Evolutionary conservation across 2,329 filamentous ascomycete species (phyloP), one percentile per base, ranked within the genome.

Genomic region (Chalaropsis ovoidea): DNA sequence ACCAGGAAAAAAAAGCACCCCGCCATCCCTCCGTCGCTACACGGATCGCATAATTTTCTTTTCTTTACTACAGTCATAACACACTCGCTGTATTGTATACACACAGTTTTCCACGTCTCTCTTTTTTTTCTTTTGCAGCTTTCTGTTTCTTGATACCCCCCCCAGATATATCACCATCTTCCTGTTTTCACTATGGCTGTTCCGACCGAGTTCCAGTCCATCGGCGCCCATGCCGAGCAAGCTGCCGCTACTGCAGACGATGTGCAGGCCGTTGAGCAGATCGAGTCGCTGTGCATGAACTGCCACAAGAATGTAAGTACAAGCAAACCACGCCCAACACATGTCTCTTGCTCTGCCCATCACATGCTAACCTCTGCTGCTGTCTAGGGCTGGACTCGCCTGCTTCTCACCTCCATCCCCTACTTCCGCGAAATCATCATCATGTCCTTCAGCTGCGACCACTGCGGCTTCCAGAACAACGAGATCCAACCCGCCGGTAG

Each of bases 361-460:
- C 11, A 19, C 22, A 45, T 56, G 54, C 69, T 70, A 67, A 72
- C 70, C 45, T 4, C 15, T 39, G 3, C 22, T 60, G 31, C 10
- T 39, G 2, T 61, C 11, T 47, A 95, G 89, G 94, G 94, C 71
- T 83, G 80, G 1, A 99, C 94, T 15, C 84, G 87, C 67, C 83
- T 99, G 24, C 85, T 99, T 54, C 85, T 99, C 65, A 95, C 95
- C 17, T 85, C 86, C 69, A 96, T 99, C 65, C 94, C 94, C 17
- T 97, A 90, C 81, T 99, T 99, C 80, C 90, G 91, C 78, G 93
- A 99, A 76, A 86, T 99, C 69, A 90, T 99, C 72, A 84, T 99
- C 75, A 96, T 96, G 86, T 97, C 93, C 69, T 99, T 99, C 76
- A 83, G 84, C 70, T 99, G 94, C 80, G 86, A 90, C 5, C 85